Base-by-base conservation (phyloP, 345 rosid genomes). In the Citrus medica region DNA sequence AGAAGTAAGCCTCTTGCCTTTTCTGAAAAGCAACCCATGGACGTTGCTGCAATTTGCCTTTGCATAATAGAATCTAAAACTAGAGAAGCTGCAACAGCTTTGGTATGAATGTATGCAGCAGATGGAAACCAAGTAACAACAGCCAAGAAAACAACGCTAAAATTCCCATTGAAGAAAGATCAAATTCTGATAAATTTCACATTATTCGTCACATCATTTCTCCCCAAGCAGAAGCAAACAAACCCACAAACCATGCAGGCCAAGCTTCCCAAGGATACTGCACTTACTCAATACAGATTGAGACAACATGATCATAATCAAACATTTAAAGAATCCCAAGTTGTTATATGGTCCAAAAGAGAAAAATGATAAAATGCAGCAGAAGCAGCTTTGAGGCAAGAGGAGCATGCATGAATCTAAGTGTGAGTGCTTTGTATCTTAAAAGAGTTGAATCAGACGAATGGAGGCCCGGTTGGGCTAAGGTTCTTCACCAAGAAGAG, bases 261-360 rank as follows among this genome's bases (percentile, higher is more conserved):
- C 60, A 24, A 28, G 48, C 10, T 17, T 42, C 74, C 53, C 32
- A 38, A 69, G 38, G 65, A 22, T 40, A 69, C 25, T 77, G 79
- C 69, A 17, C 74, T 27, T 77, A 61, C 61, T 76, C 42, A 48
- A 67, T 67, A 58, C 67, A 67, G 75, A 67, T 77, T 42, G 80
- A 81, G 68, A 81, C 80, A 68, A 38, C 71, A 0, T 77, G 19
- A 74, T 78, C 61, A n/a, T 78, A 55, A 67, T 62, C 67, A 78
- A 78, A 72, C 79, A 72, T 69, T 51, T 76, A 24, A 71, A 65
- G 67, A 30, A 64, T 17, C 76, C 79, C 59, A 74, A 66, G 55
- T 33, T 71, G 83, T 1, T 71, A 7, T n/a, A 53, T 55, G 67
- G 48, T 67, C 75, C 48, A 17, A 77, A 35, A 68, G 40, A 53